Evolutionary conservation across 1,284 basidiomycete genomes (phyloP).

Genomic region (Rhodotorula sp.): DNA sequence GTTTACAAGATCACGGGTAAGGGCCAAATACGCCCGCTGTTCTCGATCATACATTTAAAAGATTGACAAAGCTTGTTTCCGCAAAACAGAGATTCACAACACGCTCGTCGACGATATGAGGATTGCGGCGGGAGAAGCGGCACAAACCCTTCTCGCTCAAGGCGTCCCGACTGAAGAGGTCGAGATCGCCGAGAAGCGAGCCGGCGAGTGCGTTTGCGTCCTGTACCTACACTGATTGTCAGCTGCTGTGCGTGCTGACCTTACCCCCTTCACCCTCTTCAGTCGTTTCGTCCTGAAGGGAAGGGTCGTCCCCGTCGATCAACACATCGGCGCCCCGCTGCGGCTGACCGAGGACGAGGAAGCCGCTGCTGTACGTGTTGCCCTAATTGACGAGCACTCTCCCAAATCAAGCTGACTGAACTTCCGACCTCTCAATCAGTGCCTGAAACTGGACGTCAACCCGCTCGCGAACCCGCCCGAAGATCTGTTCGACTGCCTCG

Average conservation of each 20-base stretch:
- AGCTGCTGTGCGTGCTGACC: background rate
- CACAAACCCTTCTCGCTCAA: background rate
- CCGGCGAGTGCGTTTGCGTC: background rate
- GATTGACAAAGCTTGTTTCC: background rate
- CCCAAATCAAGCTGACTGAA: no score
- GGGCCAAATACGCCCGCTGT: background rate
- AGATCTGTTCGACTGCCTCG: constrained; percentile 17
- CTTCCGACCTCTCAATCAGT: background rate
- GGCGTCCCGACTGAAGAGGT: background rate
- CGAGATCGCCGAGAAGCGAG: background rate
- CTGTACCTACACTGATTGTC: background rate
- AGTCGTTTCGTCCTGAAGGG: constrained; percentile 16
- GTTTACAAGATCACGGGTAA: constrained; percentile 8
- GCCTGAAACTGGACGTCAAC: constrained; percentile 1
- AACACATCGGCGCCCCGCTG: constrained; percentile 9
- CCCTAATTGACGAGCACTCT: no score
- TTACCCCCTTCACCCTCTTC: rapidly evolving
- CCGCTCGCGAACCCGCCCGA: constrained; percentile 1
- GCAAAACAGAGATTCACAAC: constrained; percentile 5
- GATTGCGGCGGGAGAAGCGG: background rate
- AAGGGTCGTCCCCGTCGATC: constrained; percentile 2
- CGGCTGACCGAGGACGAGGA: background rate
- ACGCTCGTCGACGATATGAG: constrained; percentile 14
- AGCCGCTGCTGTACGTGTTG: background rate
- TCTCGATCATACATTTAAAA: background rate